Base-by-base conservation (phyloP, 2,329 filamentous ascomycete species). In the Dendryphion nanum region DNA sequence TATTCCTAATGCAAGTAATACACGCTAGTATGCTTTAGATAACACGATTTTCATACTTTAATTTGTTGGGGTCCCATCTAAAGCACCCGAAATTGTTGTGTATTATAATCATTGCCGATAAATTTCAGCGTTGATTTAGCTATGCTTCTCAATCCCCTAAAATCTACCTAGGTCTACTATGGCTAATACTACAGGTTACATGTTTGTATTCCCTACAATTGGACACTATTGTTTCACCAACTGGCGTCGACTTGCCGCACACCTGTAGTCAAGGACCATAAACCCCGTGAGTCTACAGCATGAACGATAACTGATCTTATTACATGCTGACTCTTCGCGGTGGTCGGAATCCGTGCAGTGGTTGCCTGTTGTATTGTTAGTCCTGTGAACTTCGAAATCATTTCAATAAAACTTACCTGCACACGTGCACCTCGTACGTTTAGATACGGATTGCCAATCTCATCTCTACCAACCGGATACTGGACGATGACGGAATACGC, bases 401-500 rank as follows among this genome's bases (percentile, higher is more conserved):
- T 3, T 14, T 18, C 16, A 7, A 33, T 12, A 14, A 12, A 13
- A 18, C 30, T 23, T 34, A 37, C 41, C 34, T 37, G 37, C 12
- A 44, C 35, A 14, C 38, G 35, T 18, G 35, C 35, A 18, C 42
- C 42, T 33, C 42, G 20, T 10, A 44, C 39, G 18, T 42, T 44
- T 17, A 17, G 21, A 28, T 35, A 44, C 3, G 42, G 38, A 2
- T 18, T 31, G 2, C 38, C 38, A 24, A 44, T 17, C 6, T 44
- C 42, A 20, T 44, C 42, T 4, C 30, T 44, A 2, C 39, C 42
- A 14, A 34, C 42, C 6, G 39, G 42, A 5, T 44, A 44, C 32
- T 38, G 15, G 8, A 44, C 42, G 19, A 44, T 44, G 4, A 38
- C 39, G 6, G 42, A 44, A 18, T 44, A 44, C n/a, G 38, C 42